A percentile compares a stretch with the other conserved stretches of the same genome.
Conservation (phyloP, 2,329 filamentous ascomycete genomes). For the Pyricularia pennisetigena region DNA sequence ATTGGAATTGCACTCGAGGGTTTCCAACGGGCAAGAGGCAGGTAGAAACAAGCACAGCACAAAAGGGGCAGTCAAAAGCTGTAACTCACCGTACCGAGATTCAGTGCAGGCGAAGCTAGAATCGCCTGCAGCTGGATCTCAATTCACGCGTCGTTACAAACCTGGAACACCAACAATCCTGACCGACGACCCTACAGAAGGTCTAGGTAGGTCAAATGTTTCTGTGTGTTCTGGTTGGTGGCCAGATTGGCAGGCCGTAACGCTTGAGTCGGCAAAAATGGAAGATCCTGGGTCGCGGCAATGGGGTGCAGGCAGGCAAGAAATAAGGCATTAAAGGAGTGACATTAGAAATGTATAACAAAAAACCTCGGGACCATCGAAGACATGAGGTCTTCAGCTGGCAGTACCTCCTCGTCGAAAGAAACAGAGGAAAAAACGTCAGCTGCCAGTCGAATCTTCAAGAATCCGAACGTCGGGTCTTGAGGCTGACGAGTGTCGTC, state of each 20-base stretch:
- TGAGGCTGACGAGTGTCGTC: neutral
- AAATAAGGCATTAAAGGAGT: constrained; percentile 11
- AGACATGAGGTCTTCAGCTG: constrained; percentile 8
- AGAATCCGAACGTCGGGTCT: neutral
- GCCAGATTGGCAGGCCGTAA: constrained; percentile 5
- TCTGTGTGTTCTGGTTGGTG: neutral
- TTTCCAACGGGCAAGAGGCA: no score
- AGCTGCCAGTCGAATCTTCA: neutral
- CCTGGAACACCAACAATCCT: neutral
- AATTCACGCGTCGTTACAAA: neutral
- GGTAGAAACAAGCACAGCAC: neutral
- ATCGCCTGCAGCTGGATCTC: constrained; percentile 47
- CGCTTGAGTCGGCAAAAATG: constrained; percentile 5
- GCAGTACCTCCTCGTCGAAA: neutral
- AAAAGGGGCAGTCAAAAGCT: neutral
- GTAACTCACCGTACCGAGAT: constrained; percentile 42
- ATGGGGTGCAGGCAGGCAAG: neutral
- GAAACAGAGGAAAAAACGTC: neutral
- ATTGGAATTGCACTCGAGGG: no score
- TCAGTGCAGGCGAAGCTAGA: constrained; percentile 49
- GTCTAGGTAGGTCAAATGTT: neutral
- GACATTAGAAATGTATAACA: constrained; percentile 10
- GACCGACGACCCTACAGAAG: neutral
- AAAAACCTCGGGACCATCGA: neutral
- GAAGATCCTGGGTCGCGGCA: neutral